A percentile compares a stretch with the other conserved stretches of the same genome.
These are phyloP conservation scores for Buxus sempervirens DNA, from an alignment of 164 flowering plant genomes.

Conservation along the genomic window DNA sequence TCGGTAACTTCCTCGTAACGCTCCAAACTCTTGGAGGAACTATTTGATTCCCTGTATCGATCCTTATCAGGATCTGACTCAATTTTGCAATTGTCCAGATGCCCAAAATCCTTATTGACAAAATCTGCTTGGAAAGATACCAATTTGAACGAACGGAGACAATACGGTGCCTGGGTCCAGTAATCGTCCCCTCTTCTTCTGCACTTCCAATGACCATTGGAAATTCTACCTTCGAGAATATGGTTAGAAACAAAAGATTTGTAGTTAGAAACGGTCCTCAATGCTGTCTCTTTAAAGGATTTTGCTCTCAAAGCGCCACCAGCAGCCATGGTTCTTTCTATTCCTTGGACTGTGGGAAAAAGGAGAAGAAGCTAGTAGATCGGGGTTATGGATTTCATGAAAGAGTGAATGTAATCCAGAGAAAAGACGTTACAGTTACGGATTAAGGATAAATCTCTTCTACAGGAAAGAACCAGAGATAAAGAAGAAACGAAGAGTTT, in stretches of 20 bases:
- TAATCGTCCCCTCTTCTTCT: conserved; percentile 36
- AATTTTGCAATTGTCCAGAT: conserved; percentile 5
- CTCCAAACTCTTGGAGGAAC: conserved; percentile 18
- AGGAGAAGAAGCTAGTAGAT: neutral
- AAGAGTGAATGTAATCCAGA: neutral
- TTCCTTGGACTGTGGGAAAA: neutral
- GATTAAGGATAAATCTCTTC: neutral
- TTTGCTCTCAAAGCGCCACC: conserved; percentile 42
- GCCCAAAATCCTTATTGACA: conserved; percentile 26
- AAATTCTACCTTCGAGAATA: conserved; percentile 45
- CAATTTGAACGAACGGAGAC: conserved; percentile 50
- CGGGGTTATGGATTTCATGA: neutral
- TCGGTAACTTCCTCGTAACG: conserved; percentile 77
- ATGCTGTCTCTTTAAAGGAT: conserved; percentile 40
- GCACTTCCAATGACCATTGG: conserved; percentile 25
- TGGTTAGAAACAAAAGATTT: conserved; percentile 43
- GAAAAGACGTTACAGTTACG: neutral
- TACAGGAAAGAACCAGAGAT: neutral
- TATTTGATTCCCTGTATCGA: conserved; percentile 8
- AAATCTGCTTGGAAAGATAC: conserved; percentile 47
- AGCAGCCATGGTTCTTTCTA: conserved; percentile 44
- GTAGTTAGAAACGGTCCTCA: conserved; percentile 38
- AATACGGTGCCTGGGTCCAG: conserved; percentile 30
- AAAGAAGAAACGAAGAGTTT: too few relatives aligned
- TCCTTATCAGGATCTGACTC: neutral